These are phyloP conservation scores for Alloteropsis semialata DNA, from an alignment of 176 grass and related monocot species.

Conservation along the genomic window DNA sequence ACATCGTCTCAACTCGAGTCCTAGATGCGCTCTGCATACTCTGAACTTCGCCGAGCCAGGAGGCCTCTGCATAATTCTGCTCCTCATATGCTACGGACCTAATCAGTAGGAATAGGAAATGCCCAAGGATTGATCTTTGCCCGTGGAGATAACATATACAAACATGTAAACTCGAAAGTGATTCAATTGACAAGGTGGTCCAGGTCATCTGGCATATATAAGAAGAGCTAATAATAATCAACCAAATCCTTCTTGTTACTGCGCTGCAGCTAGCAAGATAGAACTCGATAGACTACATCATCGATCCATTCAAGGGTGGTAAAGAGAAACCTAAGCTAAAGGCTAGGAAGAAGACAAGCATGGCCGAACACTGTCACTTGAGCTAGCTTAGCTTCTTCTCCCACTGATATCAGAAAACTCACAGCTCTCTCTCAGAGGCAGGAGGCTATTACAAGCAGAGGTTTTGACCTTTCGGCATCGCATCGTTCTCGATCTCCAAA, in stretches of 20 bases:
- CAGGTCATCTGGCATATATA: background rate
- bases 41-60: background rate
- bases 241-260: constrained; percentile 14
- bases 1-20: background rate
- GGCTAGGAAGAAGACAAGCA: background rate
- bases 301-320: background rate
- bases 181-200: constrained; percentile 31
- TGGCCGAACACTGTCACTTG: background rate
- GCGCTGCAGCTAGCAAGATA: background rate
- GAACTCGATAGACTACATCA: constrained; percentile 16
- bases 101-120: constrained; percentile 11
- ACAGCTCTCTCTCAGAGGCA: background rate
- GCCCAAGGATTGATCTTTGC: background rate
- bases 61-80: background rate
- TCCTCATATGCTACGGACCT: constrained; percentile 3
- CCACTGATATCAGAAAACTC: background rate
- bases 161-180: constrained; percentile 21
- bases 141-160: constrained; percentile 30
- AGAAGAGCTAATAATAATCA: background rate
- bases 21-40: background rate
- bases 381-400: background rate
- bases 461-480: background rate
- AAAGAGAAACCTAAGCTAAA: background rate
- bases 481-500: background rate
- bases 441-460: background rate